These are phyloP conservation scores for Pestalotiopsis sp. DNA, from an alignment of 2,329 filamentous ascomycete genomes.

Conservation along the genomic window DNA sequence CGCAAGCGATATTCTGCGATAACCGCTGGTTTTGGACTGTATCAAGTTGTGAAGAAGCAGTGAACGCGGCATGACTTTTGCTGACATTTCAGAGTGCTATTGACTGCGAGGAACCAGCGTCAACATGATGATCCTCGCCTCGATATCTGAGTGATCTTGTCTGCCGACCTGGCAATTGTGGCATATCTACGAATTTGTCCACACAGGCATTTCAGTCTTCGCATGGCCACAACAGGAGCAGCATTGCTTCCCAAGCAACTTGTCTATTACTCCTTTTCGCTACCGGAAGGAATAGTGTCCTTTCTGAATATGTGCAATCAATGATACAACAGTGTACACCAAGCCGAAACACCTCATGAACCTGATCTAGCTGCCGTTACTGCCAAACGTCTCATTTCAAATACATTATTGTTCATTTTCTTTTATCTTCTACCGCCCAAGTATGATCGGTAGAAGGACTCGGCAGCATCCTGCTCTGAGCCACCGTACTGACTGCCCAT, in stretches of 20 bases:
- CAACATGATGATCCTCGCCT: no score
- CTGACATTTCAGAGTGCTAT: no score
- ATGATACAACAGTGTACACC: background rate
- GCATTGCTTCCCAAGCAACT: background rate
- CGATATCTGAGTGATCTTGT: no score
- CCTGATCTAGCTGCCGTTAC: background rate
- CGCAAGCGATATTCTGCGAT: background rate
- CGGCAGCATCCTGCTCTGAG: slow-evolving; percentile 71
- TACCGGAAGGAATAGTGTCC: background rate
- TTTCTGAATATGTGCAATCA: slow-evolving; percentile 4
- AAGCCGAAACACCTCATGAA: background rate
- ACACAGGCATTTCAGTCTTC: background rate
- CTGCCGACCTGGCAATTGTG: background rate
- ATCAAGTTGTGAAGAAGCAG: background rate
- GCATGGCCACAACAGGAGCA: background rate
- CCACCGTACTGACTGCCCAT: slow-evolving; percentile 60
- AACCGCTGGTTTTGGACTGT: background rate
- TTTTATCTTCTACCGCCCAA: slow-evolving; percentile 64
- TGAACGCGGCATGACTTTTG: no score
- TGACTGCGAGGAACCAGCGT: no score
- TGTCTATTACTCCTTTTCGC: slow-evolving; percentile 6
- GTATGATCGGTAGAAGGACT: slow-evolving; percentile 91
- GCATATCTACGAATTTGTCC: background rate
- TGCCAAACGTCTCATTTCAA: background rate
- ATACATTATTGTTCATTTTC: background rate